Conservation (phyloP, 1,139 yeast genomes). For the Casaregolazyma lundiana region DNA sequence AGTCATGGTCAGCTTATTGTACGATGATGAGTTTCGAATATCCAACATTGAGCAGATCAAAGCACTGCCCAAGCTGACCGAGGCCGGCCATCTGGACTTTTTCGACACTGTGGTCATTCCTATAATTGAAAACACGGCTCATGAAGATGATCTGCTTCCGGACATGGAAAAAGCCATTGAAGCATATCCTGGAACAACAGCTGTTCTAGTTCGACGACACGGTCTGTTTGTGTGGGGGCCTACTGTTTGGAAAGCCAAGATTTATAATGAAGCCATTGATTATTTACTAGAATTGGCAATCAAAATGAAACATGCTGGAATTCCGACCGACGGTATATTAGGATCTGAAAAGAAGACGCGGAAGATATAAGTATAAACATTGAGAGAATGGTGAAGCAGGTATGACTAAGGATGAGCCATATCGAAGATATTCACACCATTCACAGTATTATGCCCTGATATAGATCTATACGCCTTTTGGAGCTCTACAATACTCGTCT, state of each 20-base stretch:
- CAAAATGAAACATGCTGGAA: constrained; percentile 50
- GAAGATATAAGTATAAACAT: constrained; percentile 2
- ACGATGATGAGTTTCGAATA: constrained; percentile 66
- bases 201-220: constrained; percentile 86
- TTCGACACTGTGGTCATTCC: constrained; percentile 78
- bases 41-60: constrained; percentile 87
- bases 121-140: constrained; percentile 84
- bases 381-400: not conserved
- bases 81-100: constrained; percentile 65
- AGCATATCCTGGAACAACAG: constrained; percentile 71
- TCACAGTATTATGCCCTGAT: too few species aligned
- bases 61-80: constrained; percentile 71
- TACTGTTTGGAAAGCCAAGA: constrained; percentile 86
- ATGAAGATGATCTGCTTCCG: constrained; percentile 74
- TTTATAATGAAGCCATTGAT: constrained; percentile 89
- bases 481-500: too few species aligned
- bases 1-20: constrained; percentile 71
- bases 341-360: constrained; percentile 21
- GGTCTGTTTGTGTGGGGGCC: constrained; percentile 97
- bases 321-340: constrained; percentile 25
- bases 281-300: constrained; percentile 81
- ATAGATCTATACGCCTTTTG: too few species aligned
- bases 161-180: constrained; percentile 58
- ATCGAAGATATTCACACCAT: too few species aligned
- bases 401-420: too few species aligned